phyloP scores from a whole-genome alignment of 352 stramenopile genomes.

The Phytopythium boreale region DNA sequence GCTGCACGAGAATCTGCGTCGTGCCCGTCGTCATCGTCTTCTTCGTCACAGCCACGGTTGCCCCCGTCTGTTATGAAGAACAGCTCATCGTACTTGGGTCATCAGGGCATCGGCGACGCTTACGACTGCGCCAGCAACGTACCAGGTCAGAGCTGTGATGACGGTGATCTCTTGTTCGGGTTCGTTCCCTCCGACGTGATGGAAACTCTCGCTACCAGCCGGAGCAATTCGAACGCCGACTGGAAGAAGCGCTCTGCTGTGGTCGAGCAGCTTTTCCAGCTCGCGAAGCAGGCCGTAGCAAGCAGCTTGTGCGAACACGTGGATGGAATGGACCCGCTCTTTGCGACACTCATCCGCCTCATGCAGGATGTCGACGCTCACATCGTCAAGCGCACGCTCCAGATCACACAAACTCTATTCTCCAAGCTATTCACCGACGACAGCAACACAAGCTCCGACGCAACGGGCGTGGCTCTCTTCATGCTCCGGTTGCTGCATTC shows the following conservation, averaged over 20 bases:
- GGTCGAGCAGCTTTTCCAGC: constrained; percentile 51
- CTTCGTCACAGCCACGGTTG: neutral
- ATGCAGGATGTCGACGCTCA: constrained; percentile 67
- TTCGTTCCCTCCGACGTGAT: constrained; percentile 45
- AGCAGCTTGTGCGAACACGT: constrained; percentile 12
- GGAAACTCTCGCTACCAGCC: constrained; percentile 23
- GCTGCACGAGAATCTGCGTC: neutral
- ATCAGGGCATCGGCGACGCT: neutral
- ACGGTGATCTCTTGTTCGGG: constrained; percentile 30
- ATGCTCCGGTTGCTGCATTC: constrained; percentile 43
- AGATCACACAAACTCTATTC: constrained; percentile 56
- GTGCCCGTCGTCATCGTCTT: neutral
- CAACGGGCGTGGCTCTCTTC: constrained; percentile 16
- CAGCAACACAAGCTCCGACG: constrained; percentile 1
- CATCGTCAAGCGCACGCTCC: constrained; percentile 60
- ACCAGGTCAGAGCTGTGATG: neutral
- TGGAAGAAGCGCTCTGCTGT: constrained; percentile 65
- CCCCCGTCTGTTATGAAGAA: neutral
- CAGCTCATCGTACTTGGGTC: neutral
- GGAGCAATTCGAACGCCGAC: constrained; percentile 63
- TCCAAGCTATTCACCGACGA: constrained; percentile 29
- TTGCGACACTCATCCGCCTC: constrained; percentile 45
- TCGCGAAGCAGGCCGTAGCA: constrained; percentile 30
- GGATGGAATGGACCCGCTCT: constrained; percentile 28
- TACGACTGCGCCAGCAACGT: neutral